Base-by-base conservation (phyloP, 345 rosid species). In the Rhodamnia rubescens region DNA sequence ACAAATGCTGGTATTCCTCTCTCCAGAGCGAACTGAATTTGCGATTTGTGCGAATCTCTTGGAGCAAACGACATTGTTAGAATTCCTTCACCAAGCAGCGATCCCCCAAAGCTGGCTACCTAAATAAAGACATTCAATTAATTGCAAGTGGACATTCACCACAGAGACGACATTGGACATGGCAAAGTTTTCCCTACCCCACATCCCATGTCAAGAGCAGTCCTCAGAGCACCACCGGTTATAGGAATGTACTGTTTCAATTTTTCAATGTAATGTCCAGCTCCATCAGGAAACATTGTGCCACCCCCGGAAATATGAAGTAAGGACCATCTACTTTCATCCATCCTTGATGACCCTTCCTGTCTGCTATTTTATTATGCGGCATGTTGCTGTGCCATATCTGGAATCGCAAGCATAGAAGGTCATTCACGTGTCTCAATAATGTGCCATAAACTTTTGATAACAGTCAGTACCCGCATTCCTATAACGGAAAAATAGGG, bases 331-430 rank as follows among this genome's bases (percentile, higher is more conserved):
- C 96, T 89, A 89, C 90, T 91, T 96, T 96, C 99, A 96, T 97
- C 99, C 99, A 97, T 85, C 99, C 99, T 87, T 96, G 99, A 83
- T 97, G 98, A 20, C 99, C 99, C 89, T 97, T 97, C 93, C 99
- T 91, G 85, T 93, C 95, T 4, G 99, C 99, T 87, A 97, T 93
- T 85, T 97, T 96, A 85, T 96, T 91, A 87, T 97, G 93, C 4
- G 99, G 99, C 98, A 97, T 94, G 87, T 97, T 97, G 44, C 97
- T 91, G 85, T 94, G 99, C 99, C 99, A 97, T 75, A 97, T 96
- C 99, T 95, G 86, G 55, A 69, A 32, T 64, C 44, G 32, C 78
- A 84, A 87, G 49, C 84, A 54, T 9, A 59, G 20, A 50, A 5
- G 27, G 26, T 52, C 49, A 87, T 40, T 52, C 40, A 32, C 0